A percentile compares a stretch with the other conserved stretches of the same genome.
phyloP scores from a whole-genome alignment of 768 basidiomycete genomes.

The Candolleomyces aberdarensis region DNA sequence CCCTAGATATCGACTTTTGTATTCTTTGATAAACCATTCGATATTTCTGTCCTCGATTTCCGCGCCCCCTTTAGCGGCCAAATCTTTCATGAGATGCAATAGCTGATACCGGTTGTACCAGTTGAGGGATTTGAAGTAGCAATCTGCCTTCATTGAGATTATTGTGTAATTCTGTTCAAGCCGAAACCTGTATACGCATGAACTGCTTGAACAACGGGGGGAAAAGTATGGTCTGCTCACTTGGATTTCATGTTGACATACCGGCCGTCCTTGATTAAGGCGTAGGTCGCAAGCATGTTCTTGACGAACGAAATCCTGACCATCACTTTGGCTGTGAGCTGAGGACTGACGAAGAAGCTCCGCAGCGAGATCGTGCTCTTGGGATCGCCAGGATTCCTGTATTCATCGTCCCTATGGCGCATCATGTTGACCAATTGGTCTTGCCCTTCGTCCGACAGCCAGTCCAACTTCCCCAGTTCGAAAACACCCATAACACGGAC shows the following conservation, averaged over 20 bases:
- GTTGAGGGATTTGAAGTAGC: neutral
- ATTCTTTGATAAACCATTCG: slow-evolving; percentile 2
- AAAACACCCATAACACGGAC: neutral
- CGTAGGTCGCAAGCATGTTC: too few relatives aligned
- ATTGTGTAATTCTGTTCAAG: neutral
- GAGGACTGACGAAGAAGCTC: neutral
- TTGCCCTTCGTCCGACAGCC: neutral
- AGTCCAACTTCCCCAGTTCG: neutral
- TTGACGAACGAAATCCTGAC: neutral
- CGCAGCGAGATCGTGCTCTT: neutral
- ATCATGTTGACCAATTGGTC: neutral
- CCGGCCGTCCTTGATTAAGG: too few relatives aligned
- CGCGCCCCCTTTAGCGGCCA: neutral
- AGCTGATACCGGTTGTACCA: slow-evolving; percentile 4
- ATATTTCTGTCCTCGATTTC: neutral
- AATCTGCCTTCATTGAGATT: neutral
- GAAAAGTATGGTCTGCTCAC: neutral
- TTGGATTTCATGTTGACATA: too few relatives aligned
- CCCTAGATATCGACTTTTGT: neutral
- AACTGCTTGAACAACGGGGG: neutral
- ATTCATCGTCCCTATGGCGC: neutral
- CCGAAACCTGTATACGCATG: neutral
- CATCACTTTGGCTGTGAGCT: neutral
- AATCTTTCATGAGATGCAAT: neutral
- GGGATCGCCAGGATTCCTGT: neutral